These are phyloP conservation scores for Grigorovia yakushimaensis DNA, from an alignment of 805 yeast genomes.

Conservation along the genomic window DNA sequence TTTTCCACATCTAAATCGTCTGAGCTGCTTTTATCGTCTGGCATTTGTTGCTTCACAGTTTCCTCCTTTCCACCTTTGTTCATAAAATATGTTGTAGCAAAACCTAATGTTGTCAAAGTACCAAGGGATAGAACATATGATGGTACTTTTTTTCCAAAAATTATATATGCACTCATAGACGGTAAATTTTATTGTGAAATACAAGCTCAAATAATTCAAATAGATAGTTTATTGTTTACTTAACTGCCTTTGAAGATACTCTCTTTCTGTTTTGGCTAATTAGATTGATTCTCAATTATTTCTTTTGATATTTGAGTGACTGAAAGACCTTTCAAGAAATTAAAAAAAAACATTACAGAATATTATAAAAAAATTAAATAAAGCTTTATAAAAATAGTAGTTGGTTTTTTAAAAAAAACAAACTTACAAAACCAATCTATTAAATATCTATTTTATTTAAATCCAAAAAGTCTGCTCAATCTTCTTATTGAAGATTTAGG, in stretches of 20 bases:
- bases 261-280: too few species aligned
- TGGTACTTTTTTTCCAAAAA: constrained; percentile 75
- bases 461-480: constrained; percentile 10
- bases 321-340: too few species aligned
- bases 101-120: background rate
- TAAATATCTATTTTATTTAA: too few species aligned
- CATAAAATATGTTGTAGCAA: background rate
- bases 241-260: background rate
- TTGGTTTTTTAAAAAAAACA: too few species aligned
- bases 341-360: background rate
- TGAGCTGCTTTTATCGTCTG: background rate
- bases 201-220: too few species aligned
- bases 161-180: constrained; percentile 39
- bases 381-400: background rate
- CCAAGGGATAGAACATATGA: constrained; percentile 66
- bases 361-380: background rate
- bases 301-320: background rate
- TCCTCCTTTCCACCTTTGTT: constrained; percentile 2
- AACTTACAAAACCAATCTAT: too few species aligned
- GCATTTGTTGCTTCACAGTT: background rate
- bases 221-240: too few species aligned
- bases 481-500: constrained; percentile 4
- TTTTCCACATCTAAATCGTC: constrained; percentile 22
- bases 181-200: too few species aligned
- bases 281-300: too few species aligned